Conservation (phyloP, 495 filamentous ascomycete species). For the Margaritispora aquatica region DNA sequence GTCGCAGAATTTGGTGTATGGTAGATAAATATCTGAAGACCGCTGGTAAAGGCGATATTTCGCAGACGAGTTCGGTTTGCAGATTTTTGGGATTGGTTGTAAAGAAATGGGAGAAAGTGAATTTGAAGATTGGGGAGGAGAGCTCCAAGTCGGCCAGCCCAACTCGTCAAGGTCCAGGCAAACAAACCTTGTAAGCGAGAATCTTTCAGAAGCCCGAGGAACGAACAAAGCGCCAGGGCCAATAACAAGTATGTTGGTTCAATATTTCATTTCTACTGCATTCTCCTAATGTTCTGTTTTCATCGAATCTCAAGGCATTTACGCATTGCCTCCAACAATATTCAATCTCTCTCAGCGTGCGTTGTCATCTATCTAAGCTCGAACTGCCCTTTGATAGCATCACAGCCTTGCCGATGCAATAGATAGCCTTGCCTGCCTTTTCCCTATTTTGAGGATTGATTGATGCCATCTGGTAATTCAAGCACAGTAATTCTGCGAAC, state of each 20-base stretch:
- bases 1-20: neutral
- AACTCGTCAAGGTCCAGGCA: too few species aligned
- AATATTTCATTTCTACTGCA: neutral
- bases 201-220: neutral
- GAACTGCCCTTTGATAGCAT: neutral
- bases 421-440: neutral
- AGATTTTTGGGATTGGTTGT: neutral
- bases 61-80: neutral
- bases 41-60: neutral
- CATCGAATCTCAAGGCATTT: neutral
- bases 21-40: conserved; percentile 1
- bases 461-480: too few species aligned
- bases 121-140: neutral
- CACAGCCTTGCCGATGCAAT: neutral
- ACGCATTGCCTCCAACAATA: neutral
- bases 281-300: neutral
- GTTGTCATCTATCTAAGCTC: neutral
- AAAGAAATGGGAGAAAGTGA: neutral
- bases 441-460: too few species aligned
- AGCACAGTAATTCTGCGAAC: neutral
- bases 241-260: neutral
- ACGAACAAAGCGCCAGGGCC: neutral
- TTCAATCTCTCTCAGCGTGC: neutral
- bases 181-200: neutral
- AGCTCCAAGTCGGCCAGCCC: too few species aligned